Conservation (phyloP, 768 basidiomycete species). For the Russula sp. region DNA sequence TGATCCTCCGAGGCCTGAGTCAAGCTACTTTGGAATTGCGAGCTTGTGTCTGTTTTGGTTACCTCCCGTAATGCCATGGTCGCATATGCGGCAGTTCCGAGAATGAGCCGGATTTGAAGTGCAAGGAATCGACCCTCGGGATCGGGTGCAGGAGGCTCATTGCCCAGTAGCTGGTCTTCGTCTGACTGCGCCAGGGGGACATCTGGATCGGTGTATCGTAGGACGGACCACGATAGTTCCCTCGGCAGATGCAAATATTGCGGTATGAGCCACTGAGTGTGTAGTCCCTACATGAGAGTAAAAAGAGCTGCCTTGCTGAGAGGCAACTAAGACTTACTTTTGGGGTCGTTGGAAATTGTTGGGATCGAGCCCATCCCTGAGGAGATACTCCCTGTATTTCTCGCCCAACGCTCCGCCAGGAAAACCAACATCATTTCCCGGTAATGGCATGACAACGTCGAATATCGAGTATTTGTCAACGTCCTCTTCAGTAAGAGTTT, state of each 20-base stretch:
- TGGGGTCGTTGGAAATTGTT: slow-evolving; percentile 88
- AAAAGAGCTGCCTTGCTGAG: neutral
- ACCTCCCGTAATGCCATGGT: slow-evolving; percentile 97
- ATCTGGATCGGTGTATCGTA: slow-evolving; percentile 92
- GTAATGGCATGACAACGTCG: slow-evolving; percentile 96
- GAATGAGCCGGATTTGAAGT: slow-evolving; percentile 76
- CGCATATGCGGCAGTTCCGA: slow-evolving; percentile 92
- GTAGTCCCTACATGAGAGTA: slow-evolving; percentile 66
- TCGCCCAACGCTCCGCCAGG: slow-evolving; percentile 88
- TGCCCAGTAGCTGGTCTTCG: slow-evolving; percentile 85
- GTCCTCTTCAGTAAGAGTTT: slow-evolving; percentile 74
- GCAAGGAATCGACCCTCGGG: slow-evolving; percentile 84
- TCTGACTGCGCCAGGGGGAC: slow-evolving; percentile 90
- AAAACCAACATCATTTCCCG: slow-evolving; percentile 91
- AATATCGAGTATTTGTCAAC: slow-evolving; percentile 81
- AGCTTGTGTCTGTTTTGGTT: slow-evolving; percentile 93
- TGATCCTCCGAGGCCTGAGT: slow-evolving; percentile 81
- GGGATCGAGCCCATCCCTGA: slow-evolving; percentile 84
- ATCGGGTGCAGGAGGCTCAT: slow-evolving; percentile 63
- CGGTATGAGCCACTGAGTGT: slow-evolving; percentile 92
- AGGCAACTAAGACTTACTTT: slow-evolving; percentile 51
- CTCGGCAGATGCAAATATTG: slow-evolving; percentile 84
- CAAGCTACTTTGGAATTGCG: slow-evolving; percentile 80
- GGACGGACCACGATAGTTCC: slow-evolving; percentile 73
- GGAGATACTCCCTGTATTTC: slow-evolving; percentile 76